Evolutionary conservation across 2,329 filamentous ascomycete genomes (phyloP), one percentile per base, ranked within the genome.

Genomic region (Onygenales sp.): DNA sequence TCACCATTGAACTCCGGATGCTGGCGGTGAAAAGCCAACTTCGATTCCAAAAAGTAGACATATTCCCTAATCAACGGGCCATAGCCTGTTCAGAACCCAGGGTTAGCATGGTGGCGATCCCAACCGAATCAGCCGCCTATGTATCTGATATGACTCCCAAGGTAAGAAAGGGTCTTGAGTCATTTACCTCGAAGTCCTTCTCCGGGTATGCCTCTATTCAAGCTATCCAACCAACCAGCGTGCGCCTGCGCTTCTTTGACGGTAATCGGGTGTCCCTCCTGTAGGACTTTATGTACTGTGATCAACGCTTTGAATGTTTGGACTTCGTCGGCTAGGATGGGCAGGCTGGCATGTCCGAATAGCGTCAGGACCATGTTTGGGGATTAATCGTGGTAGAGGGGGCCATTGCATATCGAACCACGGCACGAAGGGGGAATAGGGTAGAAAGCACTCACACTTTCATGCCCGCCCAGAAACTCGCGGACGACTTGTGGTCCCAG

Each of bases 251-350:
- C 93, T 71, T 98, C 93, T 64, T 85, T 85, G 36, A 98, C 74
- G 2, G 87, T 88, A 53, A 87, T 79, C 0, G 93, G 91, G 66
- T 98, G 93, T 13, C 93, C 93, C 72, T 98, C 93, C 68, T 98
- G 93, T 14, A 98, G 79, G 51, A 98, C 92, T 71, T 97, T 96
- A 76, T 98, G 93, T 60, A 97, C 83, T 21, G 90, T 97, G 66
- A 97, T 96, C 57, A 98, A 81, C 47, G 93, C 91, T 72, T 98
- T 98, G 80, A 97, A 98, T 3, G 93, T 97, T 76, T 98, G 93
- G 41, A 98, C 86, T 75, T 98, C 93, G 69, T 98, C 93, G 71
- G 93, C 92, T 60, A 97, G 82, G 66, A 98, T 90, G n/a, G 93
- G 93, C 75, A 97, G 92, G 65, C 89, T 94, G 61, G 42, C 57